Evolutionary conservation across 2,329 filamentous ascomycete genomes (phyloP).

Genomic region (Emergomyces pasteurianus): DNA sequence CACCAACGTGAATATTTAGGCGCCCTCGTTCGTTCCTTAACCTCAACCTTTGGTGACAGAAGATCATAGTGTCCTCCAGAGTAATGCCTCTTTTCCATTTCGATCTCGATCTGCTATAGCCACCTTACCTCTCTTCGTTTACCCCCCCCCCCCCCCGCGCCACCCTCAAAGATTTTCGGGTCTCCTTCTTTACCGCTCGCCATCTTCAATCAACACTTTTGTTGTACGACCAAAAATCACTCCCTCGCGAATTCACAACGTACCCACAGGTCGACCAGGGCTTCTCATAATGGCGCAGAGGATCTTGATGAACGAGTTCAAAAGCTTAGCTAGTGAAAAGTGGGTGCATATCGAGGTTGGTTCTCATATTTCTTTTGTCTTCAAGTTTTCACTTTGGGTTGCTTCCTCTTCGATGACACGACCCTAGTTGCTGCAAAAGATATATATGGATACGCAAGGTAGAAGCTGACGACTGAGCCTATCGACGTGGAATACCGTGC

Average conservation of each 20-base stretch:
- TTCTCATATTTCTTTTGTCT: too few relatives aligned
- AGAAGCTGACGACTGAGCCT: neutral
- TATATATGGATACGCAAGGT: neutral
- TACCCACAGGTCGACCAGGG: neutral
- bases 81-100: neutral
- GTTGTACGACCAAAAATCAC: too few relatives aligned
- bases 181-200: too few relatives aligned
- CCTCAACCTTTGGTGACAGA: neutral
- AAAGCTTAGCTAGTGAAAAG: slow-evolving; percentile 70
- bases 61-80: too few relatives aligned
- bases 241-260: neutral
- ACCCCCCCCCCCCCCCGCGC: neutral
- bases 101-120: neutral
- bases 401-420: too few relatives aligned
- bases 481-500: neutral
- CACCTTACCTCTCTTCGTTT: neutral
- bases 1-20: neutral
- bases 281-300: slow-evolving; percentile 49
- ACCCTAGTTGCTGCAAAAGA: neutral
- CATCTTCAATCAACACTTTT: too few relatives aligned
- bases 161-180: too few relatives aligned
- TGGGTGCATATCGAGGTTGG: slow-evolving; percentile 81
- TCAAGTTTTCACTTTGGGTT: too few relatives aligned
- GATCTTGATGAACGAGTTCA: slow-evolving; percentile 81
- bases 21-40: neutral